phyloP scores from a whole-genome alignment of 2,329 filamentous ascomycete species.

The Diplodia scrobiculata region DNA sequence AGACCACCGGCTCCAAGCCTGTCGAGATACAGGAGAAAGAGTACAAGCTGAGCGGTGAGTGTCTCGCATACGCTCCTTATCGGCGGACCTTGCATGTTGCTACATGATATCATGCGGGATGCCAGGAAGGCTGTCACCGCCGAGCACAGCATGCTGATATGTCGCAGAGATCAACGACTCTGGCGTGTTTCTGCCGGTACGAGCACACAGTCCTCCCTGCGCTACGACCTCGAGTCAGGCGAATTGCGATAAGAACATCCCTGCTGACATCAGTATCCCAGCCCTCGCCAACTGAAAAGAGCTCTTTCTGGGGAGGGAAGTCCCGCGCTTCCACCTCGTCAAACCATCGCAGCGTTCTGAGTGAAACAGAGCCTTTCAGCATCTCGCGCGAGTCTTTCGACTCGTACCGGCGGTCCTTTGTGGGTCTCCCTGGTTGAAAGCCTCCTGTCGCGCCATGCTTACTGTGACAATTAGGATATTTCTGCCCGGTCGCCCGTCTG shows the following conservation, averaged over 20 bases:
- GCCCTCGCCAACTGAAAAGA: conserved; percentile 88
- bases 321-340: conserved; percentile 56
- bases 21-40: conserved; percentile 52
- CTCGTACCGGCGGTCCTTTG: conserved; percentile 92
- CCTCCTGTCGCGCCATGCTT: conserved; percentile 8
- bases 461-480: conserved; percentile 70
- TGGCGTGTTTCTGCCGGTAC: conserved; percentile 89
- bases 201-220: conserved; percentile 36
- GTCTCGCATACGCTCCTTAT: not conserved
- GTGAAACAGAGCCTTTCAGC: conserved; percentile 88
- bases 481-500: conserved; percentile 79
- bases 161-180: conserved; percentile 86
- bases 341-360: conserved; percentile 65
- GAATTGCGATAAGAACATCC: conserved; percentile 2
- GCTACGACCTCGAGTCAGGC: conserved; percentile 22
- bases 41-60: conserved; percentile 57
- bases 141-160: conserved; percentile 33
- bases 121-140: not conserved
- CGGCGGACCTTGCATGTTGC: not conserved
- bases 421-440: conserved; percentile 53
- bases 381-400: conserved; percentile 97
- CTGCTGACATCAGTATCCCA: conserved; percentile 44
- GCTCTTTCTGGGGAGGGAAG: conserved; percentile 74
- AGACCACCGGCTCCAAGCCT: conserved; percentile 44
- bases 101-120: not conserved